phyloP scores from a whole-genome alignment of 2,329 filamentous ascomycete genomes.

The Aspergillus aculeatinus region DNA sequence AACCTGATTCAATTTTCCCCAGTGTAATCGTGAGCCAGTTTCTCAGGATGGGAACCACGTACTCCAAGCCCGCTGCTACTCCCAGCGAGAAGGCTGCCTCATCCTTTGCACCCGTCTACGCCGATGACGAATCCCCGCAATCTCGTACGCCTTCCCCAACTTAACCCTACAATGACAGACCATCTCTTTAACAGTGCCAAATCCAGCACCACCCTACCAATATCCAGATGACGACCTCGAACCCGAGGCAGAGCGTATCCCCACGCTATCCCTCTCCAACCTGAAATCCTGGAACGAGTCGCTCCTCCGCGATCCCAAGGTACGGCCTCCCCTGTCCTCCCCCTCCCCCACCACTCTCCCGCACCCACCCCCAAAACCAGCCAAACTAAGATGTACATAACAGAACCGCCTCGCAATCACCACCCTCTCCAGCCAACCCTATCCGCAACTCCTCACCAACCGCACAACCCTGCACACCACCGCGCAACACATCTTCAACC shows the following conservation, averaged over 20 bases:
- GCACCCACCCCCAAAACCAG: background rate
- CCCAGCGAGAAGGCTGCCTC: too few relatives aligned
- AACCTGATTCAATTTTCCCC: too few relatives aligned
- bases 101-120: too few relatives aligned
- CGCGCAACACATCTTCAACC: slow-evolving; percentile 79
- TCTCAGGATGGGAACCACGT: too few relatives aligned
- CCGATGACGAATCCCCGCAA: too few relatives aligned
- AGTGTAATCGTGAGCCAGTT: too few relatives aligned
- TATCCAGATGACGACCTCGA: too few relatives aligned
- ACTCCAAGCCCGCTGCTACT: too few relatives aligned
- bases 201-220: slow-evolving; percentile 15
- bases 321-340: slow-evolving; percentile 3
- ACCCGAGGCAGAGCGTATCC: background rate
- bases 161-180: too few relatives aligned
- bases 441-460: slow-evolving; percentile 64
- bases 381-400: background rate
- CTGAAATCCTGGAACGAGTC: slow-evolving; percentile 27
- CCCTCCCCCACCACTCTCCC: background rate
- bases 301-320: slow-evolving; percentile 29
- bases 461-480: slow-evolving; percentile 58
- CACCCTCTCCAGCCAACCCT: slow-evolving; percentile 67
- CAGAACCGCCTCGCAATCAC: slow-evolving; percentile 71
- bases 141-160: too few relatives aligned
- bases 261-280: slow-evolving; percentile 21
- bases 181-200: background rate